phyloP scores from a whole-genome alignment of 768 basidiomycete genomes.

The Suillus bovinus region DNA sequence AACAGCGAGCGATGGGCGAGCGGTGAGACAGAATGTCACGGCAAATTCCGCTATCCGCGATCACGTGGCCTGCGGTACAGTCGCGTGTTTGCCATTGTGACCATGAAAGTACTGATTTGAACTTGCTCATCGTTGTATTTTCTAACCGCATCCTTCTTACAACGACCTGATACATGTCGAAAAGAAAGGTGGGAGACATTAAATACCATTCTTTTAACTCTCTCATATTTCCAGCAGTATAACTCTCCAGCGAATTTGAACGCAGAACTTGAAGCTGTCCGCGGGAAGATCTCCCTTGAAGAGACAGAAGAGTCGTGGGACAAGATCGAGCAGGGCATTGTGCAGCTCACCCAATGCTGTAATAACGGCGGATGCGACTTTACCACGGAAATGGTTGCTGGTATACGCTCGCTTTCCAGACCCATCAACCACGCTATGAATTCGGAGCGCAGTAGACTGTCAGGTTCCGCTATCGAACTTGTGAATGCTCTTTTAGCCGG shows the following conservation, averaged over 20 bases:
- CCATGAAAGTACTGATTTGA: not conserved
- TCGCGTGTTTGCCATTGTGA: constrained; percentile 10
- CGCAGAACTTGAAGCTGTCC: constrained; percentile 44
- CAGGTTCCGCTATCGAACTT: constrained; percentile 64
- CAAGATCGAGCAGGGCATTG: constrained; percentile 52
- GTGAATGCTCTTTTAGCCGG: constrained; percentile 52
- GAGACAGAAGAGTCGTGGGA: constrained; percentile 88
- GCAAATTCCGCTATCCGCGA: constrained; percentile 19
- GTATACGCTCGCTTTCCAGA: constrained; percentile 52
- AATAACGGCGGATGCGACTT: constrained; percentile 54
- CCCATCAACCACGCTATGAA: constrained; percentile 59
- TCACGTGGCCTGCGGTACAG: constrained; percentile 28
- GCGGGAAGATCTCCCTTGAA: constrained; percentile 41
- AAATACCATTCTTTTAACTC: rapidly evolving
- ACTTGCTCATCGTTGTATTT: constrained; percentile 9
- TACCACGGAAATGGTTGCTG: constrained; percentile 49
- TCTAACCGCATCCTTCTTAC: constrained; percentile 1
- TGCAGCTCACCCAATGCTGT: constrained; percentile 47
- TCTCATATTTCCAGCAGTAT: constrained; percentile 29
- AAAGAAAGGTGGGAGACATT: constrained; percentile 24
- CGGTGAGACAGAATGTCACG: constrained; percentile 25
- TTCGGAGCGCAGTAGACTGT: constrained; percentile 76
- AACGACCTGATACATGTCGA: constrained; percentile 24
- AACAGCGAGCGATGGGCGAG: not conserved
- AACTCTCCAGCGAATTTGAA: constrained; percentile 30